Evolutionary conservation across 2,329 filamentous ascomycete genomes (phyloP).

Genomic region (Aspergillus aculeatus): DNA sequence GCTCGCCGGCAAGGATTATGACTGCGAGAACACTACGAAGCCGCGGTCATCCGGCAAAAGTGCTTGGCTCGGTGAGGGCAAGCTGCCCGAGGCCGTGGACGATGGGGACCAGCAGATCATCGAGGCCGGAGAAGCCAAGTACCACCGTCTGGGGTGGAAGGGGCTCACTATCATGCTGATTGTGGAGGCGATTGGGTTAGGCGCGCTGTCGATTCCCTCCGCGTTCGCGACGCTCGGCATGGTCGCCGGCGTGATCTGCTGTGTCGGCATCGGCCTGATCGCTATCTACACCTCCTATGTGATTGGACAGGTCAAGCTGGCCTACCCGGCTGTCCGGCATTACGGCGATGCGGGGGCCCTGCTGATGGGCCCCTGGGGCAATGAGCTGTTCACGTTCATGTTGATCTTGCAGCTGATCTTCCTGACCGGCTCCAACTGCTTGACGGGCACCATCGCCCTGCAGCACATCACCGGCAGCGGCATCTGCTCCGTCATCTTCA

Average conservation of each 20-base stretch:
- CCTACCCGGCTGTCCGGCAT: constrained; percentile 39
- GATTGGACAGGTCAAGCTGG: constrained; percentile 39
- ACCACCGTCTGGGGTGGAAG: constrained; percentile 48
- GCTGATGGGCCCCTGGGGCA: constrained; percentile 43
- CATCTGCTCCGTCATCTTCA: constrained; percentile 40
- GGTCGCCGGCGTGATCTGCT: constrained; percentile 45
- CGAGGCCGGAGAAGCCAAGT: constrained; percentile 10
- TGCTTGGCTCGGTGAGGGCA: neutral
- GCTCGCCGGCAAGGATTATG: neutral
- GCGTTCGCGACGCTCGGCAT: constrained; percentile 47
- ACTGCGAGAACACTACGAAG: neutral
- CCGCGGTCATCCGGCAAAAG: neutral
- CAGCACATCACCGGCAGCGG: constrained; percentile 39
- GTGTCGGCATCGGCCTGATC: constrained; percentile 37
- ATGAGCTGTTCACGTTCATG: constrained; percentile 37
- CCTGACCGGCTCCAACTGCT: constrained; percentile 44
- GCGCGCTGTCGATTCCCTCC: constrained; percentile 45
- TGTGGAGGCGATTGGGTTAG: constrained; percentile 51
- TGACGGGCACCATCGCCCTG: constrained; percentile 49
- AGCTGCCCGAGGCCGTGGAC: neutral
- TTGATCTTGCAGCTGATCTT: constrained; percentile 46
- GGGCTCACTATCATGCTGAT: constrained; percentile 49
- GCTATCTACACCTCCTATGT: constrained; percentile 44
- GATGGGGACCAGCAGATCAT: neutral
- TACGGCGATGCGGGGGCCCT: constrained; percentile 46